Evolutionary conservation across 208 protist species (phyloP).

Genomic region (Wallacemonas collosoma): DNA sequence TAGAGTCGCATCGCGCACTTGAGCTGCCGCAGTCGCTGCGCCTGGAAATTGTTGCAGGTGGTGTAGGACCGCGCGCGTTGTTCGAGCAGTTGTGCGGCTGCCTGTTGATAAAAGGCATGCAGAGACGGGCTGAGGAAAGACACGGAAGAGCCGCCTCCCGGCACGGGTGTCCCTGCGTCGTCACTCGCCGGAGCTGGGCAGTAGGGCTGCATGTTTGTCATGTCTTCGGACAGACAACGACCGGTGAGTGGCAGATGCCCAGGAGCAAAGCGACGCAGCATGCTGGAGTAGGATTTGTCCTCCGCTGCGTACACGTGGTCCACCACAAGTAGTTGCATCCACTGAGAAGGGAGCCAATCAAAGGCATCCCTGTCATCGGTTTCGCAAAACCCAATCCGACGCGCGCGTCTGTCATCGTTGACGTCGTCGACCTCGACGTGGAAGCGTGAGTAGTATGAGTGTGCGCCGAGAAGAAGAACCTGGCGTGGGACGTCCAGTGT

Average conservation of each 20-base stretch:
- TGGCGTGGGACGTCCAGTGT: slow-evolving; percentile 41
- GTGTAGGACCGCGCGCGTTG: slow-evolving; percentile 9
- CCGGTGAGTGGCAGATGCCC: not conserved
- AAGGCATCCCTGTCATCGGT: slow-evolving; percentile 4
- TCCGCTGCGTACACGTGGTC: slow-evolving; percentile 12
- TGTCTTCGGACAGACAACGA: slow-evolving; percentile 4
- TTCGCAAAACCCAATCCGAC: not conserved
- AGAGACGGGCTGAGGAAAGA: slow-evolving; percentile 1
- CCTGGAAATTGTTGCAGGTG: slow-evolving; percentile 15
- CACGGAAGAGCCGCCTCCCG: not conserved
- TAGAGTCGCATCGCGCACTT: slow-evolving; percentile 22
- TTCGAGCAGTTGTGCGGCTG: not conserved
- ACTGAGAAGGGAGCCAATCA: slow-evolving; percentile 13
- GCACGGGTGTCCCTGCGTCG: not conserved
- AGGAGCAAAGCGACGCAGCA: slow-evolving; percentile 10
- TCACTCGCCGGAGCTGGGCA: too few species aligned
- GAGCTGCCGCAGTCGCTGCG: slow-evolving; percentile 7
- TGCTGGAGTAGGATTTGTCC: not conserved
- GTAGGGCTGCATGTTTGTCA: not conserved
- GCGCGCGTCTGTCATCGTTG: slow-evolving; percentile 18
- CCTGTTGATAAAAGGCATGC: not conserved
- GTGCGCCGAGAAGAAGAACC: slow-evolving; percentile 48
- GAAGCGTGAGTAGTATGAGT: slow-evolving; percentile 25
- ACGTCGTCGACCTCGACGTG: slow-evolving; percentile 23
- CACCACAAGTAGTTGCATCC: slow-evolving; percentile 8